Percentiles rank a stretch among this genome's conserved stretches.
phyloP scores from a whole-genome alignment of 805 yeast genomes.

The Yamadazyma nakazawae region DNA sequence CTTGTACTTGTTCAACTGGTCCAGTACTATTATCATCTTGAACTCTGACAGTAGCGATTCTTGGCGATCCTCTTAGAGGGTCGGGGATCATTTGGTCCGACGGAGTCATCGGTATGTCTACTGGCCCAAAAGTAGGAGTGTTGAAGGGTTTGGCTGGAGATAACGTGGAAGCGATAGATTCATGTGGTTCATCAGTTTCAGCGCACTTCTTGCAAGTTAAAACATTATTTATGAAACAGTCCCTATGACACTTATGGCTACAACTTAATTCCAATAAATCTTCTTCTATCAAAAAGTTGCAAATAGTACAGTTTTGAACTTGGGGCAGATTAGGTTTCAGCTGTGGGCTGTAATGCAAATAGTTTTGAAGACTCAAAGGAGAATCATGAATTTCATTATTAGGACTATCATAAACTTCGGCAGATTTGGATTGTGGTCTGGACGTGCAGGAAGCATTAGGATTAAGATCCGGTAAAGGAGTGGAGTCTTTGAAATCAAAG shows the following conservation, averaged over 20 bases:
- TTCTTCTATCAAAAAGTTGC: conserved; percentile 14
- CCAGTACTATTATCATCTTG: background rate
- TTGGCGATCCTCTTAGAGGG: conserved; percentile 10
- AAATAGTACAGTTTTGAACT: conserved; percentile 11
- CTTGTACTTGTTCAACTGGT: background rate
- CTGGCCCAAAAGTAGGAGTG: conserved; percentile 13
- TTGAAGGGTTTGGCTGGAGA: background rate
- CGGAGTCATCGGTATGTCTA: conserved; percentile 15
- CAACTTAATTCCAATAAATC: conserved; percentile 20
- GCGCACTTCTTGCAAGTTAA: conserved; percentile 14
- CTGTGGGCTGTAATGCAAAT: background rate
- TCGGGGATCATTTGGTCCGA: conserved; percentile 18
- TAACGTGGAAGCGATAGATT: background rate
- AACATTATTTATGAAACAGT: conserved; percentile 19
- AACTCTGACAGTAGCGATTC: background rate
- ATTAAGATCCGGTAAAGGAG: background rate
- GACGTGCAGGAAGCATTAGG: background rate
- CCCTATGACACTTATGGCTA: conserved; percentile 24
- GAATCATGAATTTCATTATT: background rate
- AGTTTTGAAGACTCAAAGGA: background rate
- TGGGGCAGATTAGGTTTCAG: background rate
- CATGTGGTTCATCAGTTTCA: background rate
- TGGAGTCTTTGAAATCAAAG: background rate
- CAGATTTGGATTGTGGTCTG: background rate
- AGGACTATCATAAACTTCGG: background rate